Base-by-base conservation (phyloP, 75 land plant genomes). In the Cunninghamia lanceolata region DNA sequence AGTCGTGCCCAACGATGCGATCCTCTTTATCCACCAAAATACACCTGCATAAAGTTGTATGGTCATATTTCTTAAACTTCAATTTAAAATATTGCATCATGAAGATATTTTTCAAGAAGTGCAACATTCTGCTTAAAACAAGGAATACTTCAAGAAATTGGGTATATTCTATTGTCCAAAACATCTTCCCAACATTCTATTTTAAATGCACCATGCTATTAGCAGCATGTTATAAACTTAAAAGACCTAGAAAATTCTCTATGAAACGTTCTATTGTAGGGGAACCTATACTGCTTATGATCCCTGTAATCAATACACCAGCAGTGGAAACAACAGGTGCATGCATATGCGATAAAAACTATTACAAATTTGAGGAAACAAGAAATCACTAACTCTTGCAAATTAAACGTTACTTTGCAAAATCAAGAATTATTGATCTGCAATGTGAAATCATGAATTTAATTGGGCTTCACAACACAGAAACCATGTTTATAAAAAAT, bases 11-110 rank as follows among this genome's bases (percentile, higher is more conserved):
- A 82, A 97, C 90, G 39, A 98, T 96, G 80, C 76, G 52, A 88
- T 98, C 99, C 50, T 94, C 90, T 91, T 94, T 96, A 86, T 98
- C 99, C 89, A 98, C 99, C 88, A 98, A 86, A 85, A 98, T 98
- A 83, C 99, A 98, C 87, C 99, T 98, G 94, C 88, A 84, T 56
- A 83, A 45, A n/a, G 34, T 80, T 80, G 30, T 45, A 80, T 45
- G 45, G 82, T 43, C 82, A 80, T 80, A 9, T 42, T 80, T 84
- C 35, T 59, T 7, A 28, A 63, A 84, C 17, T 15, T 84, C 16
- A 30, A 35, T 66, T 9, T 63, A 34, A 2, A 8, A 32, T 34
- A 71, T 71, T 71, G 15, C 36, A 34, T 71, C 15, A 10, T 71
- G 75, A 34, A 71, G 1, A 34, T 32, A 34, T 71, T 34, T 13